Evolutionary conservation across 2,329 filamentous ascomycete species (phyloP), one percentile per base, ranked within the genome.

Genomic region (Colletotrichum horii): DNA sequence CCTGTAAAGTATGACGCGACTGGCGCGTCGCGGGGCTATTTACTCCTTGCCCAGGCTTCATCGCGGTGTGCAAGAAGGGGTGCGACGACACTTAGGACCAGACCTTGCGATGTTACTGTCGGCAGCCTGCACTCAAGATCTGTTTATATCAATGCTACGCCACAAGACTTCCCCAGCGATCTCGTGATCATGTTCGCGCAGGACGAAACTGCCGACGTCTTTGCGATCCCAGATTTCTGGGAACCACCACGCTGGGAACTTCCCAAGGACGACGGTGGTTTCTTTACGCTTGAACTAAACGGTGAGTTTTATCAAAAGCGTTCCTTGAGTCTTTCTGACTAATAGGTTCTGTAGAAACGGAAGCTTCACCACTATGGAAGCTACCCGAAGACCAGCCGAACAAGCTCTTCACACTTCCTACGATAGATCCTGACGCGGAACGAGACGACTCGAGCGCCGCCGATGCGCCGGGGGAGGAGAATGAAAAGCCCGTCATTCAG

Each of bases 171-270:
- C 15, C 7, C n/a, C 43, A 34, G 32, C 26, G 73, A 72, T 66
- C 52, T 77, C 32, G 78, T 77, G 24, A 88, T 22, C 43, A 52
- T 87, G 84, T 81, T 83, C 71, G 83, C 85, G 76, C 82, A 87
- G 69, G 83, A 87, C 75, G 85, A 88, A 55, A 80, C 84, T 70
- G 86, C 89, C 64, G 84, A 93, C 80, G 88, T 93, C 36, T 95
- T 95, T 80, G 88, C 89, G 52, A 91, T 92, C 61, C 91, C 91
- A 52, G 88, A 93, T 80, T 89, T 94, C 76, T 91, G 89, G 88
- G 86, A 85, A 71, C 84, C 88, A 30, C 91, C 92, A 4, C 87
- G 84, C 78, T 88, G 89, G 83, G 87, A 9, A 12, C 73, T 77
- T 64, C 76, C 79, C 22, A 48, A 77, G 30, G 70, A 80, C 58